Percentiles rank a stretch among this genome's conserved stretches.
Conservation (phyloP, 208 protist genomes). For the Tetramitus jugosus region DNA sequence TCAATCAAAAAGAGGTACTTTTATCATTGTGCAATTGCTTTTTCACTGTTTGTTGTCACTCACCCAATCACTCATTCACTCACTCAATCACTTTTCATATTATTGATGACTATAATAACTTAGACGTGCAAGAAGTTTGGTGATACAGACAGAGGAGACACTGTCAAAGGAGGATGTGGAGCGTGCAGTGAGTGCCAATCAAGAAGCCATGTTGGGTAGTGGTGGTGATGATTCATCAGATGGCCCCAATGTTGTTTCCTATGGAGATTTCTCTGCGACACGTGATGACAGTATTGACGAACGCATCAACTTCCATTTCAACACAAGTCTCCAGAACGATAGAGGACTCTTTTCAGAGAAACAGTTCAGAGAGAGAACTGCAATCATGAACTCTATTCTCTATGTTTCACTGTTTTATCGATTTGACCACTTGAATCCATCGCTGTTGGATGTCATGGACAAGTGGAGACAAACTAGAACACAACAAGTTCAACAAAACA, state of each 20-base stretch:
- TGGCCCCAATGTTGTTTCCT: too few relatives aligned
- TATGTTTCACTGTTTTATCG: constrained; percentile 9
- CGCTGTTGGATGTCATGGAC: background rate
- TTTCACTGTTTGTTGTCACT: background rate
- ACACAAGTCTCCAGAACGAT: background rate
- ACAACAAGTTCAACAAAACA: background rate
- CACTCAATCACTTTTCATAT: too few relatives aligned
- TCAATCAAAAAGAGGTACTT: background rate
- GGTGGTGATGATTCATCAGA: too few relatives aligned
- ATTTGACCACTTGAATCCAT: background rate
- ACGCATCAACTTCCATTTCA: background rate
- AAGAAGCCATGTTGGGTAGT: too few relatives aligned
- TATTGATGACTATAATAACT: too few relatives aligned
- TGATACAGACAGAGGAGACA: background rate
- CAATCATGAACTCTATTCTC: background rate
- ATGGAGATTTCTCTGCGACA: background rate
- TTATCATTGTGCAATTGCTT: background rate
- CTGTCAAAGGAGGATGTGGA: too few relatives aligned
- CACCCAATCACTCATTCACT: too few relatives aligned
- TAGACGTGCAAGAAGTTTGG: too few relatives aligned
- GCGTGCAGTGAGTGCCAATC: too few relatives aligned
- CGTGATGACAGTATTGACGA: background rate
- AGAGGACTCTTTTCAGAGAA: background rate
- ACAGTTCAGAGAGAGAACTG: background rate
- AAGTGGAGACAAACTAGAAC: background rate